Evolutionary conservation across 139 green algal species (phyloP), one percentile per base, ranked within the genome.

Genomic region (Volvox africanus): DNA sequence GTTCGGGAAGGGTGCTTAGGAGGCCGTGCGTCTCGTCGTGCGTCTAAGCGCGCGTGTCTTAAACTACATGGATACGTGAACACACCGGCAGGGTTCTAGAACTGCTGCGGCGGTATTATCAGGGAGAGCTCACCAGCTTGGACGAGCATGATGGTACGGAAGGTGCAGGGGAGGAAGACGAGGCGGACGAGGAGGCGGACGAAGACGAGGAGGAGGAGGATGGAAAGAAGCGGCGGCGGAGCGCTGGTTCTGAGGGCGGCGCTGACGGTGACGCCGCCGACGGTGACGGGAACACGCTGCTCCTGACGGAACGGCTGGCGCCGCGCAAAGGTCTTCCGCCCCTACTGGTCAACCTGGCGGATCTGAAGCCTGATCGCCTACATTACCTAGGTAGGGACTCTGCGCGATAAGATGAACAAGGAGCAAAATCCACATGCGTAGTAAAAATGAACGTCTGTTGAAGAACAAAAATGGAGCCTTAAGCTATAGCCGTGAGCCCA

Each of bases 271-370:
- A 78, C 18, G 68, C 79, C 61, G 80, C 36, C 17, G 86, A 30
- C 67, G 81, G 37, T 75, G 33, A 19, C 32, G 65, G 80, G 30
- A 85, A 89, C 0, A 12, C 82, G 22, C 76, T 73, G 89, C 94
- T 99, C 89, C 93, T 97, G 62, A 92, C 82, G 3, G 98, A 99
- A 94, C 73, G 93, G 82, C 67, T 99, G 20, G 93, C 93, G 62
- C 98, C 97, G 19, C 92, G 97, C 20, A 76, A 80, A 30, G 94
- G 94, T 0, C 96, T 99, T 91, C 97, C 98, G 28, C 98, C 98
- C 12, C 96, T 99, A 81, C 94, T 99, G 89, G 87, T 96, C 36
- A 93, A 92, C 71, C 90, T 99, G 67, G 85, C 88, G 6, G 98
- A 99, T 80, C 92, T 93, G 13, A 92, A 92, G 6, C 95, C 97